Evolutionary conservation across 2,329 filamentous ascomycete genomes (phyloP).

Genomic region (Neopestalotiopsis sp.): DNA sequence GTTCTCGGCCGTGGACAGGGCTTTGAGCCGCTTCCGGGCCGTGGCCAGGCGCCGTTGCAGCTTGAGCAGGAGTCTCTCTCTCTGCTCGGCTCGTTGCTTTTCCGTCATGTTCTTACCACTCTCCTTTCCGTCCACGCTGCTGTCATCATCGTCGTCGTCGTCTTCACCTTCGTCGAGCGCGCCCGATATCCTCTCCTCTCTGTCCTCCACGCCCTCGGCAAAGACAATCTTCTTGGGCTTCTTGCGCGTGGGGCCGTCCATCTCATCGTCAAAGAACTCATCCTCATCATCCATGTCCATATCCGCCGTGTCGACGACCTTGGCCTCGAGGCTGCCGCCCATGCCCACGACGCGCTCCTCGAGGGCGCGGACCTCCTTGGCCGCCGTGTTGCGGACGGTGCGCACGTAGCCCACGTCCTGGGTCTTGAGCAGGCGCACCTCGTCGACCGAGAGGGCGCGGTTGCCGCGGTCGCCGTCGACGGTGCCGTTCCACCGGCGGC

Average conservation of each 20-base stretch:
- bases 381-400: constrained; percentile 64
- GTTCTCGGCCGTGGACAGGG: constrained; percentile 60
- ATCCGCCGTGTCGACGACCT: constrained; percentile 32
- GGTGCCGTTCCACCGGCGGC: constrained; percentile 59
- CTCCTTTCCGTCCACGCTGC: constrained; percentile 42
- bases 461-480: constrained; percentile 65
- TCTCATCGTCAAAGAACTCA: constrained; percentile 30
- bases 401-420: constrained; percentile 71
- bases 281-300: constrained; percentile 37
- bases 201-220: constrained; percentile 45
- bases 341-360: constrained; percentile 60
- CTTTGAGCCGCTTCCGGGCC: constrained; percentile 60
- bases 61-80: constrained; percentile 48
- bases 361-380: constrained; percentile 61
- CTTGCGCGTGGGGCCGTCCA: constrained; percentile 22
- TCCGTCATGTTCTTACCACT: constrained; percentile 39
- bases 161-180: constrained; percentile 26
- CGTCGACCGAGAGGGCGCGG: constrained; percentile 58
- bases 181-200: constrained; percentile 34
- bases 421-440: constrained; percentile 69
- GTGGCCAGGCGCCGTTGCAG: constrained; percentile 54
- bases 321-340: constrained; percentile 35
- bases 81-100: constrained; percentile 43
- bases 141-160: constrained; percentile 42
- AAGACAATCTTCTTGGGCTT: constrained; percentile 59